Evolutionary conservation across 306 rosid genomes (phyloP).

Genomic region (Medicago ruthenica): DNA sequence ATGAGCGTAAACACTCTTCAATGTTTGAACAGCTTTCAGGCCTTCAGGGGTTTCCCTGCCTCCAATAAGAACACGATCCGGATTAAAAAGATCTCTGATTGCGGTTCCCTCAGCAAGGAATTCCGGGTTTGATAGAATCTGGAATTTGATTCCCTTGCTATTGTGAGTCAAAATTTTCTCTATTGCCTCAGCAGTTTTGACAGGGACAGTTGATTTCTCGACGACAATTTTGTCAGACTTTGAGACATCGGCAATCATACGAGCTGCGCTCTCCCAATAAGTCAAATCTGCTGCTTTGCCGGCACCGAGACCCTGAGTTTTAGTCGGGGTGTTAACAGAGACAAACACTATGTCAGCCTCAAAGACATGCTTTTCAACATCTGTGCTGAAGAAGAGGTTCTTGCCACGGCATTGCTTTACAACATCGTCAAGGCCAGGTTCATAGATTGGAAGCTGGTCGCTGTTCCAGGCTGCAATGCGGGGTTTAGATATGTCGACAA

Average conservation of each 20-base stretch:
- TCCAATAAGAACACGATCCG: constrained; percentile 95
- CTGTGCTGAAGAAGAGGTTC: constrained; percentile 99
- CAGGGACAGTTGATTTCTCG: constrained; percentile 98
- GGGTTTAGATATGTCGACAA: constrained; percentile 82
- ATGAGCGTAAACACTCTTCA: constrained; percentile 86
- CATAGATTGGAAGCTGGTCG: constrained; percentile 93
- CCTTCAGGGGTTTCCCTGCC: constrained; percentile 97
- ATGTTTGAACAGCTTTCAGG: constrained; percentile 70
- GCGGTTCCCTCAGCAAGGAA: constrained; percentile 99
- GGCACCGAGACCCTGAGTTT: constrained; percentile 96
- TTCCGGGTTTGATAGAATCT: constrained; percentile 94
- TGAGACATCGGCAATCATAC: constrained; percentile 98
- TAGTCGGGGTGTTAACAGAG: constrained; percentile 98
- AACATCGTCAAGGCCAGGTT: constrained; percentile 92
- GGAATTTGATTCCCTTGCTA: constrained; percentile 91
- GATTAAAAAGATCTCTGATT: constrained; percentile 81
- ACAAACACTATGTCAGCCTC: constrained; percentile 98
- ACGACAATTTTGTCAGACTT: constrained; percentile 93
- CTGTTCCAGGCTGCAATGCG: constrained; percentile 96
- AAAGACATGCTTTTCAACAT: constrained; percentile 81
- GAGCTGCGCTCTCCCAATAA: constrained; percentile 99
- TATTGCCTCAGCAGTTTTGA: constrained; percentile 96
- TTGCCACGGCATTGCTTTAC: constrained; percentile 94
- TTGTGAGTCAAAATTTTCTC: constrained; percentile 96
- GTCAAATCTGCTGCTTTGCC: constrained; percentile 99